These are phyloP conservation scores for Podila verticillata DNA, from an alignment of 192 early-diverging fungal genomes.

Conservation along the genomic window DNA sequence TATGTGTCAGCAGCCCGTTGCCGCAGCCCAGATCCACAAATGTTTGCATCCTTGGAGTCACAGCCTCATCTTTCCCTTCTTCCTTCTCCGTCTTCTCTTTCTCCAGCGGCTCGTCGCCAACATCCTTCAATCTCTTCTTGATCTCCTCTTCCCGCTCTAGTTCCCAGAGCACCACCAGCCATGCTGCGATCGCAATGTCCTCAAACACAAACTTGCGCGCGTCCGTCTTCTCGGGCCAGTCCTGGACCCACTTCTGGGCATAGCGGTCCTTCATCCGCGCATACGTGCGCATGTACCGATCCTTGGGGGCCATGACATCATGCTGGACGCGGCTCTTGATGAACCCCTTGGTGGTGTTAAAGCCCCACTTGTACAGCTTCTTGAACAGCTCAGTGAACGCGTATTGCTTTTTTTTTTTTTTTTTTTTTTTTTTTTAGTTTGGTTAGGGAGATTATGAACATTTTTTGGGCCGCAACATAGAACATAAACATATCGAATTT, in stretches of 20 bases:
- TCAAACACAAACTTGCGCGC: slow-evolving; percentile 87
- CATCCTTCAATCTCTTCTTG: not conserved
- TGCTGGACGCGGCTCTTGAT: slow-evolving; percentile 70
- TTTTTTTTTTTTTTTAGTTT: too few relatives aligned
- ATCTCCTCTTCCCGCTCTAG: slow-evolving; percentile 34
- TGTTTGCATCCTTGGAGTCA: slow-evolving; percentile 33
- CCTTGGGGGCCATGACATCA: slow-evolving; percentile 77
- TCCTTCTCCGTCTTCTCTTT: not conserved
- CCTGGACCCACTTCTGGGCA: slow-evolving; percentile 69
- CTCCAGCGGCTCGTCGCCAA: not conserved
- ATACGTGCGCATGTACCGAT: slow-evolving; percentile 72
- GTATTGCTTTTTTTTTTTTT: too few relatives aligned
- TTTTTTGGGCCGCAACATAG: not conserved
- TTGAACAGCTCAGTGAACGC: slow-evolving; percentile 67
- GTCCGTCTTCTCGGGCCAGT: slow-evolving; percentile 88
- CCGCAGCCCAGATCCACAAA: slow-evolving; percentile 91
- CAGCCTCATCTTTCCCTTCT: too few relatives aligned
- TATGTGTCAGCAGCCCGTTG: slow-evolving; percentile 82
- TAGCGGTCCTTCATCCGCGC: slow-evolving; percentile 73
- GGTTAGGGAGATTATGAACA: not conserved
- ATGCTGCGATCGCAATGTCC: slow-evolving; percentile 88
- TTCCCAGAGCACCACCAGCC: slow-evolving; percentile 81
- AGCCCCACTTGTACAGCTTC: slow-evolving; percentile 81
- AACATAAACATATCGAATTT: too few relatives aligned
- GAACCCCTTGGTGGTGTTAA: slow-evolving; percentile 76